Conservation (phyloP, 2,329 filamentous ascomycete species). For the Ceratocystis lukuohia region DNA sequence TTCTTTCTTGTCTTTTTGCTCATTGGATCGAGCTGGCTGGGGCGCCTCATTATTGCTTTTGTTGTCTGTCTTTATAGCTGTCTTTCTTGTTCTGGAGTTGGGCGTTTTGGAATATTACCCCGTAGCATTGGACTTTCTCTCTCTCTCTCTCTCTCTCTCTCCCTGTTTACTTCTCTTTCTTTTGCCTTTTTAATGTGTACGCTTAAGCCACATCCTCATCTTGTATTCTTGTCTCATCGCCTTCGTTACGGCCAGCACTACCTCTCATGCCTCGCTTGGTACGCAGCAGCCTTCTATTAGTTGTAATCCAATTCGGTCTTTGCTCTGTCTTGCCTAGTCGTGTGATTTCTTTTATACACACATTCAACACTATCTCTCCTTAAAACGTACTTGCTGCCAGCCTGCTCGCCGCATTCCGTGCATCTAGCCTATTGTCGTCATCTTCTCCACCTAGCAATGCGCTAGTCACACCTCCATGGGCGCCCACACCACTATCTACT, state of each 20-base stretch:
- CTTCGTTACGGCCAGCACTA: background rate
- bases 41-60: background rate
- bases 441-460: slow-evolving; percentile 59
- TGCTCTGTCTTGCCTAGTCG: background rate
- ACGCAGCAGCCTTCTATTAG: background rate
- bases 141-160: background rate
- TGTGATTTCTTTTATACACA: background rate
- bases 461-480: slow-evolving; percentile 29
- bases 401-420: slow-evolving; percentile 84
- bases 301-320: background rate
- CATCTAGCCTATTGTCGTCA: slow-evolving; percentile 88
- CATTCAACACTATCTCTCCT: slow-evolving; percentile 9
- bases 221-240: background rate
- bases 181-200: background rate
- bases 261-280: background rate
- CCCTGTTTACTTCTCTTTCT: background rate
- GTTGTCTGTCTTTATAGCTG: background rate
- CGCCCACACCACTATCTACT: slow-evolving; percentile 23
- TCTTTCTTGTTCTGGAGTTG: background rate
- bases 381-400: slow-evolving; percentile 90
- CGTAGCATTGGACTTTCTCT: background rate
- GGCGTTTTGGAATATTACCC: background rate
- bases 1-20: background rate
- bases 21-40: too few relatives aligned
- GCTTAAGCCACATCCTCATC: too few relatives aligned